Percentiles rank a stretch among this genome's conserved stretches.
These are phyloP conservation scores for Mycena metata DNA, from an alignment of 768 basidiomycete species.

Conservation along the genomic window DNA sequence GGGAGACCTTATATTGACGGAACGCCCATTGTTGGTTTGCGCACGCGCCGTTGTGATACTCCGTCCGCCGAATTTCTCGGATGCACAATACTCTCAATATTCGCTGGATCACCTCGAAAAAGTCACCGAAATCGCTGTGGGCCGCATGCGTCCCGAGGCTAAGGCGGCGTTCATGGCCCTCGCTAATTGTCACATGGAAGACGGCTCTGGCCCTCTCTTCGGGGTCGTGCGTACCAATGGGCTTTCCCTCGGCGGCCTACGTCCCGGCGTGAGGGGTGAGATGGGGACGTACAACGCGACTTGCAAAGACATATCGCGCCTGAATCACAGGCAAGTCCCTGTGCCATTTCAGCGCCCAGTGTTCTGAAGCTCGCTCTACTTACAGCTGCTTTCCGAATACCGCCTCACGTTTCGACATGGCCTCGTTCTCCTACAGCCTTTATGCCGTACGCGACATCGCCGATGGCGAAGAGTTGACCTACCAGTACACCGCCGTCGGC, in stretches of 20 bases:
- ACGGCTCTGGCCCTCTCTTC: constrained; percentile 52
- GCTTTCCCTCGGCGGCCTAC: constrained; percentile 40
- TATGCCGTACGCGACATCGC: constrained; percentile 47
- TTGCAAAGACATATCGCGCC: constrained; percentile 49
- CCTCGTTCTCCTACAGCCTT: constrained; percentile 47
- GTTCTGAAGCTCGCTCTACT: no score
- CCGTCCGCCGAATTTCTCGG: neutral
- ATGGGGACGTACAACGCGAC: constrained; percentile 43
- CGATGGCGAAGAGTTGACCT: constrained; percentile 50
- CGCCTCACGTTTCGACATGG: constrained; percentile 38
- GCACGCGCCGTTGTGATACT: constrained; percentile 33
- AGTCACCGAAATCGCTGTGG: constrained; percentile 13
- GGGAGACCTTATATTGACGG: constrained; percentile 52
- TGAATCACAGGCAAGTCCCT: constrained; percentile 52
- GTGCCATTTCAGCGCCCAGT: neutral
- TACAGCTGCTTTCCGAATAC: constrained; percentile 41
- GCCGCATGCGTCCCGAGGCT: constrained; percentile 41
- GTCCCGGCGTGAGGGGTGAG: constrained; percentile 25
- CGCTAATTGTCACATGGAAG: constrained; percentile 44
- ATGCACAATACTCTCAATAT: constrained; percentile 4
- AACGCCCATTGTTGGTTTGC: constrained; percentile 52
- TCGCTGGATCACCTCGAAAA: constrained; percentile 40
- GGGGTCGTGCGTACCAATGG: constrained; percentile 49
- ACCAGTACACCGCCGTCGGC: constrained; percentile 42
- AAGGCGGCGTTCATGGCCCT: constrained; percentile 44